A percentile compares a stretch with the other conserved stretches of the same genome.
phyloP scores from a whole-genome alignment of 2,329 filamentous ascomycete genomes.

The Apiospora hydei region DNA sequence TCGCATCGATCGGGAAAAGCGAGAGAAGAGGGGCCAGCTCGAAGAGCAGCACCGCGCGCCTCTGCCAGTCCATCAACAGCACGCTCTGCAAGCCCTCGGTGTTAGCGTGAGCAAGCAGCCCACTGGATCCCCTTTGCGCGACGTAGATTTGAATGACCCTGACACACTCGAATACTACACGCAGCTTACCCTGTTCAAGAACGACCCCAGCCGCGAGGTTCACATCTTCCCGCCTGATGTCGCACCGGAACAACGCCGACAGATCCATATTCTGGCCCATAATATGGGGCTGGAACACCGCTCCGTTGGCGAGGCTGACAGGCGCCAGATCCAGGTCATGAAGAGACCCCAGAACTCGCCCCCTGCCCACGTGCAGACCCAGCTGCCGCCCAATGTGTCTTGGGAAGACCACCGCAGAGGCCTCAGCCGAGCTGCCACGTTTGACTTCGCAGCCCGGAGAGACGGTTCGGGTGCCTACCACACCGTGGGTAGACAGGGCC shows the following conservation, averaged over 20 bases:
- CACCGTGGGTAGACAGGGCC: slow-evolving; percentile 80
- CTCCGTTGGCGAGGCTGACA: slow-evolving; percentile 86
- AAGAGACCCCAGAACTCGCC: slow-evolving; percentile 66
- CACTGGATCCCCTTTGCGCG: slow-evolving; percentile 59
- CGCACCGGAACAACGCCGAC: slow-evolving; percentile 83
- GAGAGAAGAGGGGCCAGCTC: slow-evolving; percentile 91
- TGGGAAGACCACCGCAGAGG: slow-evolving; percentile 82
- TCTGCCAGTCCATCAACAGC: slow-evolving; percentile 77
- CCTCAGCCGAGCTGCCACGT: slow-evolving; percentile 93
- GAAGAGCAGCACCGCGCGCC: slow-evolving; percentile 92
- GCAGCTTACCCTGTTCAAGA: slow-evolving; percentile 87
- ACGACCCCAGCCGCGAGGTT: slow-evolving; percentile 77
- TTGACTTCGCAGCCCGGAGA: slow-evolving; percentile 85
- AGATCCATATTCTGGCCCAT: slow-evolving; percentile 92
- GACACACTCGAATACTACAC: slow-evolving; percentile 88
- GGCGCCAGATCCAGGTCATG: slow-evolving; percentile 89
- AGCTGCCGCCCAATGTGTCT: slow-evolving; percentile 67
- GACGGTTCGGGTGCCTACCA: slow-evolving; percentile 74
- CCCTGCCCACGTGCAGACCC: slow-evolving; percentile 62
- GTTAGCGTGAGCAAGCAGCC: slow-evolving; percentile 70
- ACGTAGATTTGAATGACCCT: slow-evolving; percentile 91
- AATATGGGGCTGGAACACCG: slow-evolving; percentile 92
- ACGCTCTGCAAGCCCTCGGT: slow-evolving; percentile 82
- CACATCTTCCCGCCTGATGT: slow-evolving; percentile 84
- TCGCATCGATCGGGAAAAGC: slow-evolving; percentile 95